Evolutionary conservation across 129 eudicot species (phyloP), one percentile per base, ranked within the genome.

Genomic region (Flaveria brownii): DNA sequence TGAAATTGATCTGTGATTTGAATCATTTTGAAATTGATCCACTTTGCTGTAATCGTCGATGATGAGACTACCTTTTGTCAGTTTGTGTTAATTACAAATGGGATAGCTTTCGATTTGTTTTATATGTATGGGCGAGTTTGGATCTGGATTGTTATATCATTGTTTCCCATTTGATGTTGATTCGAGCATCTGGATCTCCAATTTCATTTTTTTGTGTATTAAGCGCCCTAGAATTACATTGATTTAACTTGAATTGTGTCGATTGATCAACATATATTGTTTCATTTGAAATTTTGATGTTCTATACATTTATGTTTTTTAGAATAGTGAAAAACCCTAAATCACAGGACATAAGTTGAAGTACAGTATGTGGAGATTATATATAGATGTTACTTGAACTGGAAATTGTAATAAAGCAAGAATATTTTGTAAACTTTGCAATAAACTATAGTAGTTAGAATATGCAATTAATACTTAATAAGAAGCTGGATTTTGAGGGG

Each of bases 151-250:
- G 51, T 30, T 63, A 11, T 65, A 59, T 2, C 28, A 1, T 59
- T 22, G 30, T 57, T 57, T 20, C 6, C 0, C 15, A 0, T 22
- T 59, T 59, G 15, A 59, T 45, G 4, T 17, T 62, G 26, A 63
- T 75, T 22, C 17, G 71, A 26, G 79, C 64, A 13, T 75, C 54
- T 45, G 61, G 63, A 75, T 75, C 17, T 36, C 12, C 39, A 50
- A 50, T 56, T 36, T 57, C 26, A 57, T 57, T 56, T 57, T 41
- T 28, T 8, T 28, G 46, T 26, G 30, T 3, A 22, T 25, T 15
- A 7, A 49, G 16, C 14, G 61, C 46, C 45, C 25, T 25, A 70
- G 12, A 54, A 36, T 13, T 33, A 39, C 55, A 22, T 20, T 57
- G 25, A 11, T 73, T 54, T 36, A 57, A 8, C 68, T 55, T 72